These are phyloP conservation scores for Aphanomyces astaci DNA, from an alignment of 352 stramenopile species.

Conservation along the genomic window DNA sequence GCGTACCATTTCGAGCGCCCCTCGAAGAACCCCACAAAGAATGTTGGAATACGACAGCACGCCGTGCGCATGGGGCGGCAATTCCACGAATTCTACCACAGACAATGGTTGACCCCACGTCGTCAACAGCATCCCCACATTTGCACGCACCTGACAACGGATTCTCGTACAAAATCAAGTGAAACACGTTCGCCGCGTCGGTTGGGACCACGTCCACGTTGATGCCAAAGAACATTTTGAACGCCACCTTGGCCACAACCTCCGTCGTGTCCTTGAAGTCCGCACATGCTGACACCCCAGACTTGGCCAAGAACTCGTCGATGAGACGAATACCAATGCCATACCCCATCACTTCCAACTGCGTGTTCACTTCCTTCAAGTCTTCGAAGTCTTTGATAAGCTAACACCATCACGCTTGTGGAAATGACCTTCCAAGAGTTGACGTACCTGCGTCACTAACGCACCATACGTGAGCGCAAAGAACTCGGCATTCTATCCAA, in stretches of 20 bases:
- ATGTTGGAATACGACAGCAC: conserved; percentile 95
- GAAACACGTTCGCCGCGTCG: conserved; percentile 86
- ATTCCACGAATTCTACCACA: conserved; percentile 79
- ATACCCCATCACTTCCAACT: conserved; percentile 96
- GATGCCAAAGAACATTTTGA: conserved; percentile 98
- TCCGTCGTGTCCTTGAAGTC: conserved; percentile 93
- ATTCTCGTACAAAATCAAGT: conserved; percentile 94
- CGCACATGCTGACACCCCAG: conserved; percentile 61
- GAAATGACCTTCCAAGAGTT: too few species aligned
- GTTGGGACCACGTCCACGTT: conserved; percentile 81
- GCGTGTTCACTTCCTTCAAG: conserved; percentile 90
- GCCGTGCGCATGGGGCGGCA: conserved; percentile 79
- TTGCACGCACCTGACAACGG: conserved; percentile 74
- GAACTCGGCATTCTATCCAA: conserved; percentile 90
- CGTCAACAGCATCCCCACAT: background rate
- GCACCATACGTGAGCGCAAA: conserved; percentile 97
- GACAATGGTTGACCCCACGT: background rate
- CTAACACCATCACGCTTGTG: too few species aligned
- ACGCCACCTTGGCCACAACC: conserved; percentile 93
- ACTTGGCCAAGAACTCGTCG: conserved; percentile 97
- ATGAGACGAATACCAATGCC: conserved; percentile 96
- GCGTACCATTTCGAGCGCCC: conserved; percentile 92
- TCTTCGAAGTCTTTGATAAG: conserved; percentile 96
- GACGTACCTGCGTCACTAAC: conserved; percentile 86
- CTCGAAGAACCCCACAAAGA: conserved; percentile 92